Evolutionary conservation across 2,329 filamentous ascomycete genomes (phyloP), one percentile per base, ranked within the genome.

Genomic region (Fonsecaea monophora): DNA sequence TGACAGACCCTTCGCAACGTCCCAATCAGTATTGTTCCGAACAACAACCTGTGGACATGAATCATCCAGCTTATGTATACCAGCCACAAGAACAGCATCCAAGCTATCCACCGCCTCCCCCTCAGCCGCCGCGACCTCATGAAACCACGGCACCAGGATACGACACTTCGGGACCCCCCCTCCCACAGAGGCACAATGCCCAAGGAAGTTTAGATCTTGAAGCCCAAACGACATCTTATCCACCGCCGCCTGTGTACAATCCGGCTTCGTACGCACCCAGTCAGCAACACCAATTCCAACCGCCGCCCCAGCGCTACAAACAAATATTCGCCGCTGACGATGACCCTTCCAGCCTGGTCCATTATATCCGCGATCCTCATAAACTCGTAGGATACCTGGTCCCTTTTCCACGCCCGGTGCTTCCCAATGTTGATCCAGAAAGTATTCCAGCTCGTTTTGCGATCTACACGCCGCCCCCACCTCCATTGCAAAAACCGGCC

Each of bases 381-480:
- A 80, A 77, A 59, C 74, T 82, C 8, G 77, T 77, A 10, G 80
- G 78, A 8, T 82, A 82, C 62, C 73, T 82, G 1, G 74, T 82
- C 5, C 81, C 81, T 0, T 81, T 82, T 50, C 81, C 81, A 0
- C 80, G 79, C 63, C 81, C 81, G 4, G 69, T 74, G 0, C 64
- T 81, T 42, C 74, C 76, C 15, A 74, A 74, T 18, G 71, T 76
- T 0, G 70, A 74, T 6, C 62, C 74, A 13, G 75, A 77, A 34
- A 62, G 62, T 5, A 75, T 82, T 6, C 80, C 80, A 0, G 68
- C 75, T 5, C 77, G 80, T 10, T 82, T 81, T 69, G 72, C 82
- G 25, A 77, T 82, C 66, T 82, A 82, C 70, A 82, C 81, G 0
- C 81, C 81, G 3, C 80, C 80, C 5, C 74, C 78, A 5, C 80